phyloP scores from a whole-genome alignment of 2,329 filamentous ascomycete genomes.

The Cryphonectria naterciae region DNA sequence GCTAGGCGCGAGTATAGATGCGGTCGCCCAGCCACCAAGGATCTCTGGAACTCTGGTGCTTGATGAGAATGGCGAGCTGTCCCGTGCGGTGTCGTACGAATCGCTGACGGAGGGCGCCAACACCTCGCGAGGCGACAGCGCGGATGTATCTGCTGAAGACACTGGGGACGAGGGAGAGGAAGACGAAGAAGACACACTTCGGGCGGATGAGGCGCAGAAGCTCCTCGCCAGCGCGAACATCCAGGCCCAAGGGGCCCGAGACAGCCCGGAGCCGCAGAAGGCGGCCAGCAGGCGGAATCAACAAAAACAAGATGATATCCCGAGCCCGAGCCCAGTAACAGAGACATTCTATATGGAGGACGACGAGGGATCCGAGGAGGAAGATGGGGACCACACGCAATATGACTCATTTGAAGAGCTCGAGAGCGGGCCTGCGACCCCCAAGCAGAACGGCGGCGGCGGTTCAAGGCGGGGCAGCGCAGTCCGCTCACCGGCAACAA shows the following conservation, averaged over 20 bases:
- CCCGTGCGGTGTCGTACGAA: constrained; percentile 21
- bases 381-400: constrained; percentile 11
- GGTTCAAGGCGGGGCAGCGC: constrained; percentile 13
- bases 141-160: constrained; percentile 10
- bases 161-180: constrained; percentile 11
- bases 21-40: background rate
- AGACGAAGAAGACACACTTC: constrained; percentile 26
- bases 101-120: constrained; percentile 19
- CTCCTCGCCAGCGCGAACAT: constrained; percentile 19
- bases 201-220: constrained; percentile 23
- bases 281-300: background rate
- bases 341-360: constrained; percentile 29
- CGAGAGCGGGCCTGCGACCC: constrained; percentile 21
- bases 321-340: constrained; percentile 22
- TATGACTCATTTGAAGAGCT: constrained; percentile 28
- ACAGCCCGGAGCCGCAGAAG: background rate
- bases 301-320: background rate
- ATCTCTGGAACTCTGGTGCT: constrained; percentile 12
- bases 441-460: constrained; percentile 12
- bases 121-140: constrained; percentile 13
- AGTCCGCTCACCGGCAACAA: constrained; percentile 21
- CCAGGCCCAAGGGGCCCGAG: background rate
- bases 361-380: constrained; percentile 26
- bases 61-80: constrained; percentile 19
- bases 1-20: background rate